Evolutionary conservation across 2,329 filamentous ascomycete species (phyloP).

Genomic region (Cladophialophora carrionii): DNA sequence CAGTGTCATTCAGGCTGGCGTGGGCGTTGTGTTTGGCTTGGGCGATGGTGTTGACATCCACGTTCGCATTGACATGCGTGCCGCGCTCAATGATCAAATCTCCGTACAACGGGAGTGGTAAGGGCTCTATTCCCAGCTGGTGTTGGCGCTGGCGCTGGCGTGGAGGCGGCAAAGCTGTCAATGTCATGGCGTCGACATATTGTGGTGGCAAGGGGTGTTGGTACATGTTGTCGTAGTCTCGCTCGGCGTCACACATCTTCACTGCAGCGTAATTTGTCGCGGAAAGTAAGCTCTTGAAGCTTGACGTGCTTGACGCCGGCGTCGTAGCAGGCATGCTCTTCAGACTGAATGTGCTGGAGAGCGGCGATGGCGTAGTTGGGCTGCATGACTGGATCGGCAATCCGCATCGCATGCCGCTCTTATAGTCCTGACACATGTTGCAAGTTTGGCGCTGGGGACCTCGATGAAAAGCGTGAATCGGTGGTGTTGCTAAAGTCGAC

Average conservation of each 20-base stretch:
- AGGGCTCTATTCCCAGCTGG: not conserved
- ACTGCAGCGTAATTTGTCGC: not conserved
- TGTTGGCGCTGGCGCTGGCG: not conserved
- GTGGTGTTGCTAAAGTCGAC: not conserved
- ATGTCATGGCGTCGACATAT: not conserved
- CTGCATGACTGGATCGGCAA: not conserved
- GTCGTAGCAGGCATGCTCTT: not conserved
- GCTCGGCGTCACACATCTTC: not conserved
- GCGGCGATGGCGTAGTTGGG: not conserved
- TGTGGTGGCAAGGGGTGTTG: not conserved
- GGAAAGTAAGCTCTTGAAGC: not conserved
- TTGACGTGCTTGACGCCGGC: not conserved
- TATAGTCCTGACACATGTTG: not conserved
- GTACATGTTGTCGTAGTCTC: not conserved
- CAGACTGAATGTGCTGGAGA: not conserved
- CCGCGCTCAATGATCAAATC: not conserved
- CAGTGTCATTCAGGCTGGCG: not conserved
- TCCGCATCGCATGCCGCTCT: not conserved
- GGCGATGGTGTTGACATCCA: not conserved
- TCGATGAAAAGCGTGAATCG: not conserved
- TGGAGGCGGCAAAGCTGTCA: not conserved
- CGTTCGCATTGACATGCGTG: not conserved
- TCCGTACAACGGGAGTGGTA: not conserved
- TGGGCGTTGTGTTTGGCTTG: not conserved
- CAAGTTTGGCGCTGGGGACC: not conserved